Evolutionary conservation across 257 asterid genomes (phyloP).

Genomic region (Solanum pinnatisectum): DNA sequence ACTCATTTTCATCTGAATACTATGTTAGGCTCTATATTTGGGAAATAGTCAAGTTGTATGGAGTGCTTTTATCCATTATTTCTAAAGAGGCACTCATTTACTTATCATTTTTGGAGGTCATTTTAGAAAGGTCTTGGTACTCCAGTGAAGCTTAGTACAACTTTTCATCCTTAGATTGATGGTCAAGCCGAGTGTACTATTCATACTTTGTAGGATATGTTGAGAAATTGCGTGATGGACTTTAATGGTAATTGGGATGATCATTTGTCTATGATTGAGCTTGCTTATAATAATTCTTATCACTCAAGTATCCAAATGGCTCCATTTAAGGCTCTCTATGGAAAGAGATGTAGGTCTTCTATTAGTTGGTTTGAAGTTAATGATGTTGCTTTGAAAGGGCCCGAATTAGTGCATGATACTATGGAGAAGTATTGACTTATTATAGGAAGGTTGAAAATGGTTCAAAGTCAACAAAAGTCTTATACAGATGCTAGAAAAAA

Average conservation of each 20-base stretch:
- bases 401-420: neutral
- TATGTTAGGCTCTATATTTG: neutral
- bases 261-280: neutral
- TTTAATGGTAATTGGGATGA: neutral
- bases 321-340: neutral
- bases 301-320: neutral
- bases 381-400: neutral
- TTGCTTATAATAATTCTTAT: neutral
- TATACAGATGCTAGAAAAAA: neutral
- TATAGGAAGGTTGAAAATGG: neutral
- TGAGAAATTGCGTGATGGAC: no score
- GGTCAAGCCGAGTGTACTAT: neutral
- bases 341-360: neutral
- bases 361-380: neutral
- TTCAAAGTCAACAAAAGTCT: neutral
- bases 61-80: neutral
- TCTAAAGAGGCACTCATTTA: neutral
- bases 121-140: neutral
- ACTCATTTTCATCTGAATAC: neutral
- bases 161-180: neutral
- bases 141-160: neutral
- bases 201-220: neutral
- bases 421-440: no score
- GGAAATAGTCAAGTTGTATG: neutral
- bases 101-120: neutral